These are phyloP conservation scores for Lodderomyces pseudojiufengensis DNA, from an alignment of 1,139 yeast species.

Conservation along the genomic window DNA sequence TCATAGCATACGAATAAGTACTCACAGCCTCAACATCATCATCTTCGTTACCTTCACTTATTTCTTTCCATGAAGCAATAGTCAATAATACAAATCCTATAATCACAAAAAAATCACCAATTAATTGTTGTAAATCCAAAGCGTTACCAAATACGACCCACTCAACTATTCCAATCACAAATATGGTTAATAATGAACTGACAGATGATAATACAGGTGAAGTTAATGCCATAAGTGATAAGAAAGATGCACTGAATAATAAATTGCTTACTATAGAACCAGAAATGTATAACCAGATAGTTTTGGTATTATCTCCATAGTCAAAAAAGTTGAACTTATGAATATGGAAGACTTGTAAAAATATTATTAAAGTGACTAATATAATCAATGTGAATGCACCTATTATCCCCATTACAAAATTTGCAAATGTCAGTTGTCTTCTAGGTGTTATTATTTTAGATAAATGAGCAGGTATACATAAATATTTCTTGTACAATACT, in stretches of 20 bases:
- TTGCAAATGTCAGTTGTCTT: conserved; percentile 46
- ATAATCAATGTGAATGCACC: conserved; percentile 57
- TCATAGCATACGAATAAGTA: conserved; percentile 43
- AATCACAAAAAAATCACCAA: conserved; percentile 58
- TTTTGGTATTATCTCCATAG: conserved; percentile 35
- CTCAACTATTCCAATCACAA: conserved; percentile 76
- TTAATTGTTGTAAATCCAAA: conserved; percentile 45
- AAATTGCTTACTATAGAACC: conserved; percentile 61
- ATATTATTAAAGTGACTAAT: conserved; percentile 47
- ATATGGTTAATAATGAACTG: conserved; percentile 72
- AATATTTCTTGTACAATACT: conserved; percentile 70
- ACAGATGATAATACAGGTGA: conserved; percentile 85
- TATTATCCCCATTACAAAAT: conserved; percentile 48
- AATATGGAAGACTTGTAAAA: conserved; percentile 52
- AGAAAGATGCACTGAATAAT: conserved; percentile 66
- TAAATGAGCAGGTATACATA: conserved; percentile 67
- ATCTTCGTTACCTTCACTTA: conserved; percentile 59
- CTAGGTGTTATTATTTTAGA: conserved; percentile 43
- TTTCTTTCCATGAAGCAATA: conserved; percentile 71
- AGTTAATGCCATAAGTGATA: conserved; percentile 78
- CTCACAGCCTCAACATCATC: conserved; percentile 49
- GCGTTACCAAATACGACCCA: conserved; percentile 64
- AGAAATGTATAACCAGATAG: conserved; percentile 42
- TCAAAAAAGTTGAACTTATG: conserved; percentile 58
- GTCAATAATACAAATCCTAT: conserved; percentile 68